Evolutionary conservation across 2,329 filamentous ascomycete genomes (phyloP).

Genomic region (Aschersonia sp.): DNA sequence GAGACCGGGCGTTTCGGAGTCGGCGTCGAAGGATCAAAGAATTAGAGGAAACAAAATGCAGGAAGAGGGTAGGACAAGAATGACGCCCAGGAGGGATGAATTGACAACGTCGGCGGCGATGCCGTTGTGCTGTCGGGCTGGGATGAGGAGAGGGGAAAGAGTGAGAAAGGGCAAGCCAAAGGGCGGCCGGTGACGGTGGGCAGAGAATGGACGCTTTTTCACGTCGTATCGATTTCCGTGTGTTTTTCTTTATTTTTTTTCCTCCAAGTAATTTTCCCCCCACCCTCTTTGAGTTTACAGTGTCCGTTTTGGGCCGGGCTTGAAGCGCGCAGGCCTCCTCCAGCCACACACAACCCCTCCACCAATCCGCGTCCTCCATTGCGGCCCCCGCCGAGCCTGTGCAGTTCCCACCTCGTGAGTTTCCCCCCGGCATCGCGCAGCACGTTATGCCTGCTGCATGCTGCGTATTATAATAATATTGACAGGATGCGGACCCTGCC

Average conservation of each 20-base stretch:
- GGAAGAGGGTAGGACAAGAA: not conserved
- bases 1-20: not conserved
- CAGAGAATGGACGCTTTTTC: slow-evolving; percentile 8
- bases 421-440: no score
- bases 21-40: not conserved
- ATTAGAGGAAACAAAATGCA: slow-evolving; percentile 2
- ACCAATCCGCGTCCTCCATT: not conserved
- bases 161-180: slow-evolving; percentile 6
- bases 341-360: not conserved
- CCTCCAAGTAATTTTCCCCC: not conserved
- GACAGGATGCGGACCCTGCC: no score
- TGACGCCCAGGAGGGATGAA: slow-evolving; percentile 5
- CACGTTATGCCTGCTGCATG: no score
- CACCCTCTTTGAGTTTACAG: not conserved
- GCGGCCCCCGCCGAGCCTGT: not conserved
- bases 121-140: slow-evolving; percentile 13
- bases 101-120: slow-evolving; percentile 12
- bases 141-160: slow-evolving; percentile 10
- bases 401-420: no score
- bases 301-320: not conserved
- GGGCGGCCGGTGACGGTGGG: slow-evolving; percentile 7
- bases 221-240: slow-evolving; percentile 6
- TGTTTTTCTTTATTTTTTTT: slow-evolving; percentile 12
- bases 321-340: not conserved
- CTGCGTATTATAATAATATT: no score